phyloP scores from a whole-genome alignment of 805 yeast genomes.

The Komagataella ulmi region DNA sequence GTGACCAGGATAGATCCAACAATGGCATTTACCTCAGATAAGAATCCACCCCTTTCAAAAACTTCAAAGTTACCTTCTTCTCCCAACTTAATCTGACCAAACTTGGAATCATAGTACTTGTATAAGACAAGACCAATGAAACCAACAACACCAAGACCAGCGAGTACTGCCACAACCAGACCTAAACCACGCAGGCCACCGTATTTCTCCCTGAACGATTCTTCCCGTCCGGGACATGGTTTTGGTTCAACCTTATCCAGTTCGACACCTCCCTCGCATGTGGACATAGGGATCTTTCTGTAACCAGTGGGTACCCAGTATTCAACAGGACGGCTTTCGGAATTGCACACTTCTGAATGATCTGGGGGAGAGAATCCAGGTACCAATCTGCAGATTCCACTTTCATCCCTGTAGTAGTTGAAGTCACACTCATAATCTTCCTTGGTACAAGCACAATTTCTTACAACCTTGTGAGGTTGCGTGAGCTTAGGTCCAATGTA shows the following conservation, averaged over 20 bases:
- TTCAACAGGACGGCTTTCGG: conserved; percentile 44
- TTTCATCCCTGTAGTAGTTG: conserved; percentile 52
- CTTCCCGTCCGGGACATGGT: conserved; percentile 80
- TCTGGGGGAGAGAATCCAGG: conserved; percentile 58
- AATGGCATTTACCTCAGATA: conserved; percentile 9
- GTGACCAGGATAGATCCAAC: conserved; percentile 16
- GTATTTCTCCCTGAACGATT: conserved; percentile 38
- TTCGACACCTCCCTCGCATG: conserved; percentile 68
- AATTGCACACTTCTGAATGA: conserved; percentile 42
- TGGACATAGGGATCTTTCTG: conserved; percentile 66
- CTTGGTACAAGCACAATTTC: conserved; percentile 72
- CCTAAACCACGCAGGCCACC: conserved; percentile 37
- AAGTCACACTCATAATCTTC: conserved; percentile 87
- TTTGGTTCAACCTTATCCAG: conserved; percentile 45
- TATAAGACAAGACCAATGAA: conserved; percentile 25
- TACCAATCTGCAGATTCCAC: conserved; percentile 69
- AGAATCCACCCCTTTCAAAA: conserved; percentile 20
- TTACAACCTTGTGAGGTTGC: conserved; percentile 39
- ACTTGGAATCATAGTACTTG: conserved; percentile 22
- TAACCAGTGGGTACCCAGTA: conserved; percentile 81
- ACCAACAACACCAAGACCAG: conserved; percentile 29
- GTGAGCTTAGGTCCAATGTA: conserved; percentile 44
- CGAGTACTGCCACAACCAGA: conserved; percentile 29
- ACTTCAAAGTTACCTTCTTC: conserved; percentile 33
- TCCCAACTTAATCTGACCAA: conserved; percentile 74